Evolutionary conservation across 345 rosid genomes (phyloP), one percentile per base, ranked within the genome.

Genomic region (Leavenworthia alabamica): DNA sequence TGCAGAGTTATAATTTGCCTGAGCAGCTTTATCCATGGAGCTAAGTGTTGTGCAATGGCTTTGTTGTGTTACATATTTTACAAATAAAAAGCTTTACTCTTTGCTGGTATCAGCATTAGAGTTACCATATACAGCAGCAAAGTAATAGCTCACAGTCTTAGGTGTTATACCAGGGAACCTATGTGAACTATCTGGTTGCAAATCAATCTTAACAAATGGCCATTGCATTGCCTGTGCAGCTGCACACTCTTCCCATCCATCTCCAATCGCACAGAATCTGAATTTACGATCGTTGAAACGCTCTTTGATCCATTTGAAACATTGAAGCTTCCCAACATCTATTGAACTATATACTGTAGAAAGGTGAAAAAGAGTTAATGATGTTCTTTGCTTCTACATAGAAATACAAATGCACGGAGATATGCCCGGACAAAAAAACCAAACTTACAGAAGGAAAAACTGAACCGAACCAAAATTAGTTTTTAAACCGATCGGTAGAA

Each of bases 161-260:
- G 77, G 77, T 15, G 91, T 80, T 72, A 90, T 73, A 39, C 97
- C 94, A 45, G 97, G 94, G 72, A 90, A 88, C 76, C 89, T 78
- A 73, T 87, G 70, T 62, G 82, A 66, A 71, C 86, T 67, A 44
- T 75, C 70, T 0, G 95, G 93, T 19, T 66, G 78, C 31, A 81
- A 64, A 79, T 82, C 93, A 7, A 87, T 78, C 84, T 88, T 78
- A 39, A 90, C 82, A 32, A 82, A 88, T 12, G 97, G 97, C 96
- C 96, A 90, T 31, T 61, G 81, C 97, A 90, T 72, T 46, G 81
- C 68, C 72, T 90, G 82, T 14, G 96, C 96, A 8, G 94, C 96
- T 58, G 82, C 83, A 50, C 89, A 79, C 70, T 90, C 97, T 82
- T 90, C 91, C 88, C 94, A 86, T 37, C 97, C 96, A 47, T 88